Evolutionary conservation across 148 eudicot genomes (phyloP).

Genomic region (Bassia scoparia): DNA sequence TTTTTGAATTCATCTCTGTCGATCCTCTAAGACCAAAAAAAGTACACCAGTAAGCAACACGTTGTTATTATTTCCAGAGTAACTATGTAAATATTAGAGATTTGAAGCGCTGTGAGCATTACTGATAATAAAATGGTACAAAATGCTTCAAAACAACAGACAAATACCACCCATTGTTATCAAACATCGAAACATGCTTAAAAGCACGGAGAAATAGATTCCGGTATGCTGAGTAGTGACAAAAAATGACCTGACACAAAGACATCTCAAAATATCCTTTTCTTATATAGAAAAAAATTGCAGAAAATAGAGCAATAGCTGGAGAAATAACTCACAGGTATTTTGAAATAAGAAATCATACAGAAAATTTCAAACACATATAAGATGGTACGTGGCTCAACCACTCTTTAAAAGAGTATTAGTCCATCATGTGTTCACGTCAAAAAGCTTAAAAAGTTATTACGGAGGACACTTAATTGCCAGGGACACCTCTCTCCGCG

Average conservation of each 20-base stretch:
- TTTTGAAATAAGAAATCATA: neutral
- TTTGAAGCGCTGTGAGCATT: too few relatives aligned
- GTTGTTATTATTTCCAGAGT: too few relatives aligned
- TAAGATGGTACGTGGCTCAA: conserved; percentile 6
- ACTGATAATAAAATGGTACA: neutral
- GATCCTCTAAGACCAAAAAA: conserved; percentile 44
- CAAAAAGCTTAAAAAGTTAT: conserved; percentile 62
- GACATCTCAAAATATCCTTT: neutral
- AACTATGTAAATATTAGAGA: too few relatives aligned
- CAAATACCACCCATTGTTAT: conserved; percentile 51
- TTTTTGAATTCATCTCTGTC: conserved; percentile 68
- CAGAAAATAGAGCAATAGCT: neutral
- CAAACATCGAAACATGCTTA: conserved; percentile 72
- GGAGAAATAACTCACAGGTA: neutral
- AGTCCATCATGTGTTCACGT: conserved; percentile 57
- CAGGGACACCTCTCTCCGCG: conserved; percentile 60
- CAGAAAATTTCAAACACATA: neutral
- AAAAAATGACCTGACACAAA: conserved; percentile 56
- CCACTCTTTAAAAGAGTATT: conserved; percentile 69
- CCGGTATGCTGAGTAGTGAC: conserved; percentile 73
- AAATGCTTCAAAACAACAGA: neutral
- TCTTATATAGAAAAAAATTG: too few relatives aligned
- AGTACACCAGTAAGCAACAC: conserved; percentile 13
- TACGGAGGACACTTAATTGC: conserved; percentile 51
- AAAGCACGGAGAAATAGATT: conserved; percentile 64